A percentile compares a stretch with the other conserved stretches of the same genome.
Evolutionary conservation across 441 rosid genomes (phyloP).

Genomic region (Cnidoscolus chayamansa): DNA sequence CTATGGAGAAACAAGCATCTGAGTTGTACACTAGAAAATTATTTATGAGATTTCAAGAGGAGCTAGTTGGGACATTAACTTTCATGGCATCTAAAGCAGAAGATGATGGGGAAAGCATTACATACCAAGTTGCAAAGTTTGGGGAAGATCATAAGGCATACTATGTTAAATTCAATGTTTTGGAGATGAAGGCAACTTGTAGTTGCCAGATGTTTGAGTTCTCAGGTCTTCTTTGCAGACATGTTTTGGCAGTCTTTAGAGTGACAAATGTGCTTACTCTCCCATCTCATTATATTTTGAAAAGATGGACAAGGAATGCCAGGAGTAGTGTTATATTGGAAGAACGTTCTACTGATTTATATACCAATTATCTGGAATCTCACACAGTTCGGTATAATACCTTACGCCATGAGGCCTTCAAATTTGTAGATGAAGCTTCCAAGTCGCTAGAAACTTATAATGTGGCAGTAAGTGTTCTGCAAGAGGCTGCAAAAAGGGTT

Average conservation of each 20-base stretch:
- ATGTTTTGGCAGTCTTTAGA: constrained; percentile 79
- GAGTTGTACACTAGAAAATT: constrained; percentile 72
- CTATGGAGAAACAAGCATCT: constrained; percentile 96
- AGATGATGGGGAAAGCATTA: constrained; percentile 61
- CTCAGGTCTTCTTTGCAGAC: constrained; percentile 92
- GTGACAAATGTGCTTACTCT: constrained; percentile 94
- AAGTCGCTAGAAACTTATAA: constrained; percentile 50
- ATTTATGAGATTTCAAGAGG: constrained; percentile 86
- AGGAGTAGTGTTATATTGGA: constrained; percentile 71
- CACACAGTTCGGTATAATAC: constrained; percentile 67
- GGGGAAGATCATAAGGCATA: constrained; percentile 80
- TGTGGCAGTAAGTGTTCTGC: constrained; percentile 56
- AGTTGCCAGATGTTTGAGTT: constrained; percentile 96
- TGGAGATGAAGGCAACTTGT: constrained; percentile 84
- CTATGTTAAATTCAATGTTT: constrained; percentile 62
- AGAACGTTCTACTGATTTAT: constrained; percentile 48
- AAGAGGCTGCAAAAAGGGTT: constrained; percentile 69
- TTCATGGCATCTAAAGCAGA: constrained; percentile 83
- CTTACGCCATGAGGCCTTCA: constrained; percentile 73
- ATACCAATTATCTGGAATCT: constrained; percentile 66
- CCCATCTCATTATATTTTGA: constrained; percentile 72
- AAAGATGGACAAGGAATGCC: constrained; percentile 96
- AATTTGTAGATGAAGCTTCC: constrained; percentile 71
- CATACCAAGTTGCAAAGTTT: constrained; percentile 72
- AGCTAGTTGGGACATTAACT: constrained; percentile 81